Base-by-base conservation (phyloP, 352 stramenopile genomes). In the Phytophthora sansomeana region DNA sequence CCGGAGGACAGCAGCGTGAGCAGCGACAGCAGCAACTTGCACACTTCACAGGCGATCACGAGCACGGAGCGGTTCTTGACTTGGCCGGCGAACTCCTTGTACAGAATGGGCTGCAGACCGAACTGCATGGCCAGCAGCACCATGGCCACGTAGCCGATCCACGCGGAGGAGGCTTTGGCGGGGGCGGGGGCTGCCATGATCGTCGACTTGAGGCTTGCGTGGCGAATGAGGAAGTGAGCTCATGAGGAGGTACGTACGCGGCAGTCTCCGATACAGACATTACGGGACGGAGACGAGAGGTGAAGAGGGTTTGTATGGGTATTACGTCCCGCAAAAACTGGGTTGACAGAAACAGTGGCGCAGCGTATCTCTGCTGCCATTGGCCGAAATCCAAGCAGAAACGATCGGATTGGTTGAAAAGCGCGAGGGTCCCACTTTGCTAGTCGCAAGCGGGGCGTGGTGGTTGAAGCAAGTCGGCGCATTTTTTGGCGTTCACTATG, bases 71-170 rank as follows among this genome's bases (percentile, higher is more conserved):
- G 74, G 68, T 88, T 67, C 56, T 72, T 83, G 38, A 71, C 81
- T 5, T 74, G 38, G 16, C 78, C 64, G 5, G 85, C 84, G 59
- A 91, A 94, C 56, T 90, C 80, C 67, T 92, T 90, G 72, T 89
- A 94, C 47, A 94, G 75, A 16, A 96, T 90, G 1, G 87, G 87
- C 69, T 96, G 87, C 50, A 93, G 69, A 1, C 85, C 87, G 64
- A 94, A 96, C 69, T 96, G 87, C 60, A 94, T 64, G 36, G 87
- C 80, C 36, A 96, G 69, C 36, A 91, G 74, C 47, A 73, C 63
- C 85, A 96, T 93, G 21, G 74, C 67, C 44, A 66, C 63, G 60
- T 78, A 82, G 43, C 74, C 74, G 36, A 80, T 62, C 66, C 50
- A 76, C 2, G 43, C 4, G 19, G 66, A 69, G 14, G 74, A 39